phyloP scores from a whole-genome alignment of 495 filamentous ascomycete species.

The Haplographium delicatum region DNA sequence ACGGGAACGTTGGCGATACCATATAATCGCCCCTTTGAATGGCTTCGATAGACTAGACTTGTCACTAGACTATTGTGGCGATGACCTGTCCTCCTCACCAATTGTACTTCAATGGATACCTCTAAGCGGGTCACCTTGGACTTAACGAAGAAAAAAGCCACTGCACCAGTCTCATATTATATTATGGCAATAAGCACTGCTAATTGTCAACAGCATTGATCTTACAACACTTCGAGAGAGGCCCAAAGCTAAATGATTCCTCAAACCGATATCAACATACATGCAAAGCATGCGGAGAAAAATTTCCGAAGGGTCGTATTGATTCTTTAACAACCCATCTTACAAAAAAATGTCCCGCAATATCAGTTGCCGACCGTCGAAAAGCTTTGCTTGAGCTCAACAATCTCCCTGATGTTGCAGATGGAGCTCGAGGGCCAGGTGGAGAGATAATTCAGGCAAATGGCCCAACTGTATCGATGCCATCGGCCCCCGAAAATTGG shows the following conservation, averaged over 20 bases:
- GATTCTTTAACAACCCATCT: constrained; percentile 75
- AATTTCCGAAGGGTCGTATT: constrained; percentile 78
- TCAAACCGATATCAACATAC: constrained; percentile 86
- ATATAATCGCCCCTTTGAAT: no score
- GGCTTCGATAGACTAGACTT: no score
- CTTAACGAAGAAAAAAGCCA: no score
- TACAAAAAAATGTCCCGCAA: constrained; percentile 74
- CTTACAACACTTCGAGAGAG: constrained; percentile 76
- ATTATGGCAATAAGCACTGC: no score
- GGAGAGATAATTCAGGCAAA: constrained; percentile 33
- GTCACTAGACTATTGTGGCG: no score
- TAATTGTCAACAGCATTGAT: constrained; percentile 43
- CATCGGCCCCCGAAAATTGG: constrained; percentile 51
- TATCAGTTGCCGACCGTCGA: constrained; percentile 60
- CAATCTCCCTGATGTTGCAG: constrained; percentile 38
- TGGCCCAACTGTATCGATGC: constrained; percentile 36
- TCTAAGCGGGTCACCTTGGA: no score
- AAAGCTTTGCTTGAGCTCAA: constrained; percentile 58
- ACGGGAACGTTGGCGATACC: no score
- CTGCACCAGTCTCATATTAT: no score
- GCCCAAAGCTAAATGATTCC: constrained; percentile 72
- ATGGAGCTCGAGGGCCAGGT: constrained; percentile 29
- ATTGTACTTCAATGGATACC: no score
- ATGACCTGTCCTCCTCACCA: no score
- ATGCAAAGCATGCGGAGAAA: constrained; percentile 79